Evolutionary conservation across 345 rosid genomes (phyloP).

Genomic region (Erucastrum elatum): DNA sequence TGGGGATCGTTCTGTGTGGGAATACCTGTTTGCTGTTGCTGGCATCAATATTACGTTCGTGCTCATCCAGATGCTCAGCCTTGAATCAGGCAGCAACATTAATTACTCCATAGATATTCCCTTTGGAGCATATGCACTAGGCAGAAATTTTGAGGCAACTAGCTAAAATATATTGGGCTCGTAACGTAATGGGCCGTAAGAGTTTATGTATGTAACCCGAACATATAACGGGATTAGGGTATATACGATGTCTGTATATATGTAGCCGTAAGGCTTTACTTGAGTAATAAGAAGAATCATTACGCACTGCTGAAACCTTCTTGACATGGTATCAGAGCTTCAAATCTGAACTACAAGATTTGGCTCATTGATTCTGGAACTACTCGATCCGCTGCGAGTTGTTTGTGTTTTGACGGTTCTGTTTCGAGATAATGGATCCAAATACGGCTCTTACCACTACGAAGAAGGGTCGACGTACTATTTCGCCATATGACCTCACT

Average conservation of each 20-base stretch:
- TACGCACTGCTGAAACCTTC: neutral
- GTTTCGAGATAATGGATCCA: neutral
- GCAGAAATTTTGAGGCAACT: neutral
- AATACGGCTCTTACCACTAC: neutral
- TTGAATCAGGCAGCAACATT: constrained; percentile 71
- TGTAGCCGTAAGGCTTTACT: no score
- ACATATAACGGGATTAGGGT: no score
- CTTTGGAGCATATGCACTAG: neutral
- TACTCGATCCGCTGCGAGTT: neutral
- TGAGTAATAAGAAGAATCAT: neutral
- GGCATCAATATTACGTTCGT: constrained; percentile 97
- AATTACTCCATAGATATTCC: neutral
- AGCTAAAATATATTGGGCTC: neutral
- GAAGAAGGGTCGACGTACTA: no score
- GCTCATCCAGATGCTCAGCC: constrained; percentile 99
- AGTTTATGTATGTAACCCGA: no score
- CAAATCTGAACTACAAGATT: neutral
- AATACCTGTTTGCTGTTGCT: constrained; percentile 99
- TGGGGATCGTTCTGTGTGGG: constrained; percentile 97
- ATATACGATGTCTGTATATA: no score
- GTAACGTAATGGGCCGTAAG: no score
- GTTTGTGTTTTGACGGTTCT: neutral
- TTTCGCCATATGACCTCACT: neutral
- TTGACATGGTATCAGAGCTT: neutral
- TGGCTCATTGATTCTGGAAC: neutral